These are phyloP conservation scores for Microcos paniculata DNA, from an alignment of 345 rosid genomes.

Conservation along the genomic window DNA sequence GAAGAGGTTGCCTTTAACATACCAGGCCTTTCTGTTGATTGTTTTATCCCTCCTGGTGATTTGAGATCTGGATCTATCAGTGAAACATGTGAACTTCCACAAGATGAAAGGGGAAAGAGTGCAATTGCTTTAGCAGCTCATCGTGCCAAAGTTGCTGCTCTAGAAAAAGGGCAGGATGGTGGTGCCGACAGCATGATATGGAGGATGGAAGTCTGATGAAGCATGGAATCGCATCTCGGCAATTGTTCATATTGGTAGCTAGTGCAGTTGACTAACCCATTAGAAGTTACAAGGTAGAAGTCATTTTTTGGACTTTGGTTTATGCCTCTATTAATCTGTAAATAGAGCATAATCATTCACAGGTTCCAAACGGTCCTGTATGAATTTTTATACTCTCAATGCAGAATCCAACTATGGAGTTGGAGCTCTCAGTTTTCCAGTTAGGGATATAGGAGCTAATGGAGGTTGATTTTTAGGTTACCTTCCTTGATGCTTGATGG, in stretches of 20 bases:
- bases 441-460: slow-evolving; percentile 56
- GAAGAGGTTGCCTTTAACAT: slow-evolving; percentile 96
- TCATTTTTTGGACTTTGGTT: slow-evolving; percentile 33
- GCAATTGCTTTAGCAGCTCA: slow-evolving; percentile 44
- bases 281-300: slow-evolving; percentile 38
- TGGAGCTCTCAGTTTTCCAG: slow-evolving; percentile 70
- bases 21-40: slow-evolving; percentile 81
- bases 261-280: slow-evolving; percentile 38
- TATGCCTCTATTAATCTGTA: slow-evolving; percentile 66
- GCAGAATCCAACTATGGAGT: slow-evolving; percentile 52
- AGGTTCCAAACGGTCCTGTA: slow-evolving; percentile 32
- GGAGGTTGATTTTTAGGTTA: slow-evolving; percentile 52
- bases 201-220: slow-evolving; percentile 46
- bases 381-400: slow-evolving; percentile 43
- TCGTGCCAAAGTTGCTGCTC: slow-evolving; percentile 69
- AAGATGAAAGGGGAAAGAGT: slow-evolving; percentile 62
- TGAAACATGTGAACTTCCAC: slow-evolving; percentile 65
- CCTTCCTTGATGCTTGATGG: slow-evolving; percentile 36
- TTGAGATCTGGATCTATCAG: slow-evolving; percentile 53
- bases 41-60: slow-evolving; percentile 93
- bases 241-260: slow-evolving; percentile 50
- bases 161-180: slow-evolving; percentile 47
- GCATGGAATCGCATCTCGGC: slow-evolving; percentile 28
- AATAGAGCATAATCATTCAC: slow-evolving; percentile 56
- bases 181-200: slow-evolving; percentile 36